Conservation (phyloP, 345 rosid genomes). For the Gossypium ekmanianum region DNA sequence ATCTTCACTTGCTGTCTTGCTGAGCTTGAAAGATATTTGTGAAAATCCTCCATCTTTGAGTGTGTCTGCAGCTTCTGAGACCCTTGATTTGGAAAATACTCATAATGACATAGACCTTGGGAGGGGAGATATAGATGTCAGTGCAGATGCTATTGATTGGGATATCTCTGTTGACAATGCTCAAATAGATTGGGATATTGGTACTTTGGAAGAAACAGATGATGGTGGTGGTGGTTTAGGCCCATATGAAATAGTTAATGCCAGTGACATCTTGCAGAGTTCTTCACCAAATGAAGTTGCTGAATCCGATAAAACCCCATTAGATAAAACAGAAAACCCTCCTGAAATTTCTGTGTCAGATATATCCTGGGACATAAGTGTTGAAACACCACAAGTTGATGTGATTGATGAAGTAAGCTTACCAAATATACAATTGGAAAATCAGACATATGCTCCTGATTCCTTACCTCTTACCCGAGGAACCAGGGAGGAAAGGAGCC, state of each 20-base stretch:
- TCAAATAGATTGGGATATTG: conserved; percentile 94
- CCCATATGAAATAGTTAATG: conserved; percentile 82
- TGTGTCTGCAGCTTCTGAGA: conserved; percentile 53
- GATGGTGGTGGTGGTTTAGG: conserved; percentile 77
- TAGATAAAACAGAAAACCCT: conserved; percentile 31
- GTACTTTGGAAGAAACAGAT: conserved; percentile 72
- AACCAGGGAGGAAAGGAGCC: conserved; percentile 61
- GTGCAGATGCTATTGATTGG: conserved; percentile 74
- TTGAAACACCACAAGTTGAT: conserved; percentile 81
- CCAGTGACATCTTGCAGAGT: conserved; percentile 57
- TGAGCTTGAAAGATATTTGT: conserved; percentile 59
- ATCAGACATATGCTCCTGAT: conserved; percentile 37
- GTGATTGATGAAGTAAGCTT: conserved; percentile 45
- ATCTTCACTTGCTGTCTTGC: conserved; percentile 41
- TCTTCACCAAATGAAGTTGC: conserved; percentile 37
- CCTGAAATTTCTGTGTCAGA: conserved; percentile 52
- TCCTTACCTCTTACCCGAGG: conserved; percentile 34
- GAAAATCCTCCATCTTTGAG: conserved; percentile 74
- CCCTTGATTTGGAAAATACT: conserved; percentile 38
- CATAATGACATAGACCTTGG: conserved; percentile 36
- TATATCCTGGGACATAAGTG: conserved; percentile 86
- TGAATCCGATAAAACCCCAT: conserved; percentile 32
- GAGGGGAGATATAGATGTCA: conserved; percentile 42
- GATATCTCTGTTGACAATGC: conserved; percentile 75
- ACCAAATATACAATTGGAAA: conserved; percentile 32